Evolutionary conservation across 2,329 filamentous ascomycete genomes (phyloP), one percentile per base, ranked within the genome.

Genomic region (Arthrobotrys iridis): DNA sequence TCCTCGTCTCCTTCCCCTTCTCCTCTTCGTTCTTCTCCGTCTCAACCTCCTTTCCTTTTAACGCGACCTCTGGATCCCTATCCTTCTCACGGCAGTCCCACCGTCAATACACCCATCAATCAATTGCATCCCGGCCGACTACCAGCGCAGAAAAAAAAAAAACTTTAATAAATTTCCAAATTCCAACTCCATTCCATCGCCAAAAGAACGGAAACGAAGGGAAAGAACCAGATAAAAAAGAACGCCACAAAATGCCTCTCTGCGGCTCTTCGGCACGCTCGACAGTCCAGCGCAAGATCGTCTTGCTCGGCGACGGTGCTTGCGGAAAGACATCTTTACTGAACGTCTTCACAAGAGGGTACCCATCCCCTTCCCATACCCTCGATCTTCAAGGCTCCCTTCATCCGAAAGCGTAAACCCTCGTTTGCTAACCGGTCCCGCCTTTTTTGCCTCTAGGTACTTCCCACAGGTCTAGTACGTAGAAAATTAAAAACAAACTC

Each of bases 321-420:
- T 96, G 91, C 83, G 94, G 94, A 82, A 99, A 99, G 87, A 99
- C 95, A 65, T 97, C 93, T 78, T 84, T 98, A 81, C 85, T 99
- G 80, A 99, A 99, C 82, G 95, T 99, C 82, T 99, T 99, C 84
- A 99, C 95, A 79, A 89, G 94, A 91, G 94, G 94, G 91, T 96
- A 85, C 80, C 5, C 3, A 20, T 13, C 15, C 52, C 33, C 11
- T 30, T 15, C 28, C 52, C 35, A 66, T 40, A 73, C n/a, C n/a
- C 45, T 37, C 33, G 41, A 45, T 62, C 5, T 24, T 20, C 7
- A 7, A 35, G 28, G 3, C 26, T 43, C 35, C 59, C 50, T 50
- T 76, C 41, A 76, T 33, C 30, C 59, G 46, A 52, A 50, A 22
- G n/a, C 28, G n/a, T 4, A 33, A 33, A 5, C 30, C 20, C 24